Conservation (phyloP, 345 rosid species). For the Brassica napus region Da-Ae NC_063439.1:5397001-5397500, state of each 20-base stretch:
- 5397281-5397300: neutral
- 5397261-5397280: neutral
- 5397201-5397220: conserved; percentile 14
- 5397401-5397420: conserved; percentile 5
- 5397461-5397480: neutral
- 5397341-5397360: conserved; percentile 14
- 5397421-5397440: neutral
- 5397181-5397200: conserved; percentile 17
- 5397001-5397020: neutral
- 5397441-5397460: conserved; percentile 9
- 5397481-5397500: neutral
- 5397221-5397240: conserved; percentile 7
- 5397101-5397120: conserved; percentile 21
- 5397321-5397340: neutral
- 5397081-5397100: conserved; percentile 50
- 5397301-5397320: neutral
- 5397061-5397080: conserved; percentile 48
- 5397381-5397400: conserved; percentile 21
- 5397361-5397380: conserved; percentile 20
- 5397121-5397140: conserved; percentile 24
- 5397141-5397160: conserved; percentile 14
- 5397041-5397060: conserved; percentile 60
- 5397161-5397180: conserved; percentile 30
- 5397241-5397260: neutral
- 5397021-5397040: conserved; percentile 64